Evolutionary conservation across 139 green algal genomes (phyloP).

Genomic region (Klebsormidium nitens): DNA sequence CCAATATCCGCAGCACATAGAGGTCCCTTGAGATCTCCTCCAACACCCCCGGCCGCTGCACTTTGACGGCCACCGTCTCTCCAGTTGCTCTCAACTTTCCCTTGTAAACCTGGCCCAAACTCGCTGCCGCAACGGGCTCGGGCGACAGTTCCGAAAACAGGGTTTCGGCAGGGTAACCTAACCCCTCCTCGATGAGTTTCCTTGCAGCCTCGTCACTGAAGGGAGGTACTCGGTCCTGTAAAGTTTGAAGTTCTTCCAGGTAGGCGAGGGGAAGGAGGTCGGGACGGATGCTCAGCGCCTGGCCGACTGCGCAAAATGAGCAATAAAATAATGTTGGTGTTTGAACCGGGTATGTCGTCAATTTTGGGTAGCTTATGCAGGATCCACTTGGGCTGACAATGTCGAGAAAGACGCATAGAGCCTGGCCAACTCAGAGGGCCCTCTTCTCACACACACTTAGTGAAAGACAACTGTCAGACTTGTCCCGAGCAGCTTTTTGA

Average conservation of each 20-base stretch:
- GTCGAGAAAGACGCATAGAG: too few species aligned
- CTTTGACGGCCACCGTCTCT: slow-evolving; percentile 87
- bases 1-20: slow-evolving; percentile 76
- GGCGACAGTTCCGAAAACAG: slow-evolving; percentile 77
- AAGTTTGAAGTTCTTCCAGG: slow-evolving; percentile 70
- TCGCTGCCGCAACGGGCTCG: slow-evolving; percentile 80
- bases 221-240: slow-evolving; percentile 55
- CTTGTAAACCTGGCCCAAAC: slow-evolving; percentile 84
- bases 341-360: too few species aligned
- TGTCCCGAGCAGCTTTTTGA: too few species aligned
- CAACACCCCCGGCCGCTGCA: slow-evolving; percentile 81
- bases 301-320: slow-evolving; percentile 8
- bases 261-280: slow-evolving; percentile 73
- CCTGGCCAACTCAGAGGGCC: too few species aligned
- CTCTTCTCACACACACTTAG: too few species aligned
- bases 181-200: slow-evolving; percentile 52
- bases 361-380: not conserved
- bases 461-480: too few species aligned
- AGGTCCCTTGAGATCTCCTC: slow-evolving; percentile 81
- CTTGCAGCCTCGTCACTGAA: slow-evolving; percentile 45
- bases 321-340: too few species aligned
- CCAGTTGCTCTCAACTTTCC: slow-evolving; percentile 62
- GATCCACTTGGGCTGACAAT: not conserved
- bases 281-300: slow-evolving; percentile 61
- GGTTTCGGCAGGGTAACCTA: slow-evolving; percentile 60